phyloP scores from a whole-genome alignment of 306 rosid species.

The Urtica urens region DNA sequence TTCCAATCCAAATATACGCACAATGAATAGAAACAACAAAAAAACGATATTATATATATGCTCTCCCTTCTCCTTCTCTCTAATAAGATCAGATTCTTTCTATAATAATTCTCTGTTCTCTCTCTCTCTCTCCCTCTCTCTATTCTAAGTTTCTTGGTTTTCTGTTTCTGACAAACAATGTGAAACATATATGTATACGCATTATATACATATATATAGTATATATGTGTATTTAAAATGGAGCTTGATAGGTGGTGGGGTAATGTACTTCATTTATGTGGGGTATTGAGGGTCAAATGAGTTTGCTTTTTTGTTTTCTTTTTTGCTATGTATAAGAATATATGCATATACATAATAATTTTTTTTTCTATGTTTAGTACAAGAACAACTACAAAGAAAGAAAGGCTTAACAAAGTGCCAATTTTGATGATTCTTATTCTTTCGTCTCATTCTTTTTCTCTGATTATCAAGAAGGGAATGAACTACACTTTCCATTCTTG shows the following conservation, averaged over 20 bases:
- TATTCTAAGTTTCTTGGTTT: conserved; percentile 14
- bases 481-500: conserved; percentile 3
- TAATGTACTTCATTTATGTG: conserved; percentile 3
- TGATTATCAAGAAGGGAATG: conserved; percentile 1
- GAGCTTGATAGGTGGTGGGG: conserved; percentile 10
- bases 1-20: conserved; percentile 1
- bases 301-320: not conserved
- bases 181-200: conserved; percentile 13
- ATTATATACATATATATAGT: conserved; percentile 1
- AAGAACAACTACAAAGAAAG: not conserved
- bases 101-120: not conserved
- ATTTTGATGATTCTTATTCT: conserved; percentile 9
- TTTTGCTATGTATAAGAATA: not conserved
- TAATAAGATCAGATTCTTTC: conserved; percentile 1
- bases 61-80: not conserved
- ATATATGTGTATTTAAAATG: conserved; percentile 3
- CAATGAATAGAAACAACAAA: too few species aligned
- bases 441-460: conserved; percentile 2
- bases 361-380: not conserved
- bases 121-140: conserved; percentile 42
- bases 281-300: conserved; percentile 8
- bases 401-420: conserved; percentile 6
- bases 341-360: not conserved
- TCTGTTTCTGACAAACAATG: not conserved
- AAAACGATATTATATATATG: conserved; percentile 9